phyloP scores from a whole-genome alignment of 2,329 filamentous ascomycete genomes.

The Rhytidhysteron rufulum region DNA sequence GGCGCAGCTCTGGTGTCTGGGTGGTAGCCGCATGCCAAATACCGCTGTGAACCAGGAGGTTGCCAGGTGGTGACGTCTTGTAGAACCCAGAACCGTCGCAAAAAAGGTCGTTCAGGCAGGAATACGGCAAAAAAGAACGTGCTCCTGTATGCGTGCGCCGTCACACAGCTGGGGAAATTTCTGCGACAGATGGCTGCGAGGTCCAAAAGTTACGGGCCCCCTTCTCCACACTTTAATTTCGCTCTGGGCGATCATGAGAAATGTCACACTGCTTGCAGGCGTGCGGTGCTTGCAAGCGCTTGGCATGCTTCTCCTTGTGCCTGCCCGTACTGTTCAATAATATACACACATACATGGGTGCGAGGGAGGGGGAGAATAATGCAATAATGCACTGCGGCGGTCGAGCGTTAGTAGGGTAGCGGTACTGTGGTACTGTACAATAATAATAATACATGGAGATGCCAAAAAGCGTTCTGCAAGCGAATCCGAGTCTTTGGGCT shows the following conservation, averaged over 20 bases:
- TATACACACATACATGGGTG: too few species aligned
- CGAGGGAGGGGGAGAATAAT: too few species aligned
- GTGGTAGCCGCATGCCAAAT: neutral
- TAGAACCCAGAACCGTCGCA: neutral
- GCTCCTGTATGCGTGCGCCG: neutral
- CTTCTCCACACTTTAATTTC: conserved; percentile 37
- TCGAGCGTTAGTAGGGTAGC: too few species aligned
- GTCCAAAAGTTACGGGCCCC: conserved; percentile 21
- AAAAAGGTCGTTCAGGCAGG: too few species aligned
- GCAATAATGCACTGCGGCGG: too few species aligned
- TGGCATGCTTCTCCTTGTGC: conserved; percentile 6
- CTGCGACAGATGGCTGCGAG: conserved; percentile 28
- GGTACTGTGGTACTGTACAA: too few species aligned
- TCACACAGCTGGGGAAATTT: conserved; percentile 1
- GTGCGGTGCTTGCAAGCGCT: neutral
- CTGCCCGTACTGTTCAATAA: too few species aligned
- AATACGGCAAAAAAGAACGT: too few species aligned
- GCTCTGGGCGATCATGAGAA: conserved; percentile 29
- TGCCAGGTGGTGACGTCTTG: neutral
- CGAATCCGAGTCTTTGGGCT: conserved; percentile 11
- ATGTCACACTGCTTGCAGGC: conserved; percentile 8
- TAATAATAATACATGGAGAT: conserved; percentile 17
- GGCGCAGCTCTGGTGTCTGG: neutral
- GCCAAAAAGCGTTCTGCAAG: conserved; percentile 3
- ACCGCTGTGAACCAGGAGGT: too few species aligned